A percentile compares a stretch with the other conserved stretches of the same genome.
Conservation (phyloP, 2,329 filamentous ascomycete species). For the Colletotrichum viniferum region DNA sequence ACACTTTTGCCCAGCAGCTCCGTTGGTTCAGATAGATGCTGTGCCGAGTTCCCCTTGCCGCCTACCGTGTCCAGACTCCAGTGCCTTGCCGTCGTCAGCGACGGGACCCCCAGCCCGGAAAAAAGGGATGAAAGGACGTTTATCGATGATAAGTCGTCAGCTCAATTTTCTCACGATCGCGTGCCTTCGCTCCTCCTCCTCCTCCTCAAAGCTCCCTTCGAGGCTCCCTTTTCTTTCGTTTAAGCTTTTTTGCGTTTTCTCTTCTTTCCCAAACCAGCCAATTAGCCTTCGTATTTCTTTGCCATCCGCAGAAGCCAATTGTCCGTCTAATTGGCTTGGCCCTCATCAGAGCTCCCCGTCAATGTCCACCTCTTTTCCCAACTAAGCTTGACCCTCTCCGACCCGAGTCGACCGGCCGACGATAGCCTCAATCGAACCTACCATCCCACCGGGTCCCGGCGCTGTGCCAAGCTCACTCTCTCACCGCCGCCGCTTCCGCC, state of each 20-base stretch:
- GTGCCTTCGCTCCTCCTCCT: background rate
- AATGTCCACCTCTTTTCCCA: background rate
- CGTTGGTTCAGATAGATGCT: background rate
- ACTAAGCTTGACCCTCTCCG: background rate
- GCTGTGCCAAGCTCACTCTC: background rate
- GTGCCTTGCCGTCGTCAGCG: constrained; percentile 11
- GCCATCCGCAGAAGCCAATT: background rate
- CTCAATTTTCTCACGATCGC: background rate
- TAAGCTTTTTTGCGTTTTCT: background rate
- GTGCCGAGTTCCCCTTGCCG: background rate
- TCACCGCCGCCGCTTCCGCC: background rate
- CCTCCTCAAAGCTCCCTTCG: background rate
- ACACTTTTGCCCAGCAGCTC: background rate
- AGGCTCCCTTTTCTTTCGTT: constrained; percentile 1
- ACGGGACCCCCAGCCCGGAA: background rate
- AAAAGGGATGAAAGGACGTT: constrained; percentile 4
- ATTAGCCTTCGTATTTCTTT: background rate
- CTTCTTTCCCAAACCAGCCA: background rate
- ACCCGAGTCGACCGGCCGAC: background rate
- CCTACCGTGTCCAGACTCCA: background rate
- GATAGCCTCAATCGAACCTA: background rate
- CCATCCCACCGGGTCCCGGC: background rate
- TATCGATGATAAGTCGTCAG: background rate
- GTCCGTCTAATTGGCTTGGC: background rate
- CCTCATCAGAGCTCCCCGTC: background rate